Percentiles rank a stretch among this genome's conserved stretches.
phyloP scores from a whole-genome alignment of 306 rosid species.

The Trifolium pratense region DNA sequence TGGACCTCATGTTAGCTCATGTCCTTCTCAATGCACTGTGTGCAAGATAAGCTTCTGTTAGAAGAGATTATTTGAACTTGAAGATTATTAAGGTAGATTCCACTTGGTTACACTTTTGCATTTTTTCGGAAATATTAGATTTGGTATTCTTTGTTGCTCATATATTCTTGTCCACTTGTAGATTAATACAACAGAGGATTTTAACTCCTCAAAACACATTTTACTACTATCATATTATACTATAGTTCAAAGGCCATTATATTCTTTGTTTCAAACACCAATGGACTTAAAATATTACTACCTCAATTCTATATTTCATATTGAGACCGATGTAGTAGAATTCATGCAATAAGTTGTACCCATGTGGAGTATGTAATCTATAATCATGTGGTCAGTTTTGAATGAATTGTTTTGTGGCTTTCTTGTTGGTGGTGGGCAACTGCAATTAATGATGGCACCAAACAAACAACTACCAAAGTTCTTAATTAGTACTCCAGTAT shows the following conservation, averaged over 20 bases:
- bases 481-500: background rate
- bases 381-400: background rate
- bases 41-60: slow-evolving; percentile 42
- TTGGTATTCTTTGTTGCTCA: slow-evolving; percentile 55
- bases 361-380: background rate
- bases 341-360: background rate
- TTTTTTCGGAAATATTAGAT: slow-evolving; percentile 12
- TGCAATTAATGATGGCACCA: slow-evolving; percentile 4
- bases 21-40: slow-evolving; percentile 81
- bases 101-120: slow-evolving; percentile 14
- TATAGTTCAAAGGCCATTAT: slow-evolving; percentile 11
- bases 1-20: slow-evolving; percentile 92
- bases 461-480: background rate
- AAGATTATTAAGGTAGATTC: slow-evolving; percentile 20
- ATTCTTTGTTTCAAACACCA: slow-evolving; percentile 22
- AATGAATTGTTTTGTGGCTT: background rate
- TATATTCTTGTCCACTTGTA: slow-evolving; percentile 49
- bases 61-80: slow-evolving; percentile 21
- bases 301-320: background rate
- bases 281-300: background rate
- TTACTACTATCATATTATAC: slow-evolving; percentile 5
- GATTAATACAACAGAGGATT: slow-evolving; percentile 45
- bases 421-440: background rate
- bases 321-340: background rate
- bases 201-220: slow-evolving; percentile 22